Conservation (phyloP, 2,329 filamentous ascomycete genomes). For the Aureobasidium namibiae region DNA sequence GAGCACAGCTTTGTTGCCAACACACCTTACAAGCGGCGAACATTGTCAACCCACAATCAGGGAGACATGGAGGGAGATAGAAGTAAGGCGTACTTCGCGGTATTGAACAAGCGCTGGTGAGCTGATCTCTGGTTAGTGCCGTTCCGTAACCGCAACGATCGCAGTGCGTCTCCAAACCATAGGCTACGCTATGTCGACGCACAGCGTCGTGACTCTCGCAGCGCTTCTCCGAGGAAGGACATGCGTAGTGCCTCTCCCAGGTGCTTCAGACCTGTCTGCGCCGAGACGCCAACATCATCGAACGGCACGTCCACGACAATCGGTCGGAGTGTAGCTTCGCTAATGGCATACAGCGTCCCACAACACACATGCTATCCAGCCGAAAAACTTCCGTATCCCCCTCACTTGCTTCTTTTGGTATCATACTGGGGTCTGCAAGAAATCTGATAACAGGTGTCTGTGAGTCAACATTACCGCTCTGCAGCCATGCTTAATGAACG, state of each 20-base stretch:
- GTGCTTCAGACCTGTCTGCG: background rate
- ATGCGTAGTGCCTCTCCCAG: background rate
- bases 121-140: background rate
- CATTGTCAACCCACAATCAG: too few relatives aligned
- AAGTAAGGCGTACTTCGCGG: background rate
- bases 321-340: background rate
- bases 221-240: background rate
- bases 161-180: background rate
- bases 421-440: conserved; percentile 1
- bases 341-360: background rate
- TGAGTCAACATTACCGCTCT: background rate
- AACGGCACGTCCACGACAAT: background rate
- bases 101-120: too few relatives aligned
- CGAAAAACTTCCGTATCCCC: background rate
- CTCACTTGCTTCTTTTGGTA: conserved; percentile 15
- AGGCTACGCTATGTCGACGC: background rate
- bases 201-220: background rate
- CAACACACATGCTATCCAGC: background rate
- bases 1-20: background rate
- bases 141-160: background rate
- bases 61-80: background rate
- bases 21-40: background rate
- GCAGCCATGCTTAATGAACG: background rate
- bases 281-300: background rate
- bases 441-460: conserved; percentile 7